phyloP scores from a whole-genome alignment of 2,329 filamentous ascomycete genomes.

The Pyrenophora graminea region DNA sequence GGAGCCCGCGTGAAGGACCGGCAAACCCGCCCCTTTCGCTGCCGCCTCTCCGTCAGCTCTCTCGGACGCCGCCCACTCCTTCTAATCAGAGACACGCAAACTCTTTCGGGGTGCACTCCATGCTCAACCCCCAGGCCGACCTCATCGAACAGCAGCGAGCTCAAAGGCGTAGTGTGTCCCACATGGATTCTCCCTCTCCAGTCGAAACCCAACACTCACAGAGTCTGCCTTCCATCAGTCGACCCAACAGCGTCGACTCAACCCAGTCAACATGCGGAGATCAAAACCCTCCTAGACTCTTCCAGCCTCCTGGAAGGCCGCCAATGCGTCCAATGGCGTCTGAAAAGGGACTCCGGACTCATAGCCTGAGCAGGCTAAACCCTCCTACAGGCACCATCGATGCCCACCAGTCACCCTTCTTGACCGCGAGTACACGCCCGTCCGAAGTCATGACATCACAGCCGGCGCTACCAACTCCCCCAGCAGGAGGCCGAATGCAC shows the following conservation, averaged over 20 bases:
- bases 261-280: slow-evolving; percentile 36
- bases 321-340: slow-evolving; percentile 58
- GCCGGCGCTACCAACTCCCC: slow-evolving; percentile 54
- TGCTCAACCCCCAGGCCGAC: slow-evolving; percentile 52
- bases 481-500: slow-evolving; percentile 42
- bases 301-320: slow-evolving; percentile 32
- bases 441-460: slow-evolving; percentile 52
- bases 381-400: slow-evolving; percentile 53
- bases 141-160: slow-evolving; percentile 35
- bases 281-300: slow-evolving; percentile 26
- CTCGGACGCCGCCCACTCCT: slow-evolving; percentile 42
- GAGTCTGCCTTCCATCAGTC: slow-evolving; percentile 42
- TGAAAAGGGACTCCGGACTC: slow-evolving; percentile 59
- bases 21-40: slow-evolving; percentile 32
- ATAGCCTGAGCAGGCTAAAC: slow-evolving; percentile 54
- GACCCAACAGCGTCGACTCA: slow-evolving; percentile 42
- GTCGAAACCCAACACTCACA: slow-evolving; percentile 43
- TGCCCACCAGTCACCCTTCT: slow-evolving; percentile 55
- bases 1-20: slow-evolving; percentile 26
- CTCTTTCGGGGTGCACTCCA: slow-evolving; percentile 51
- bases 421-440: slow-evolving; percentile 48
- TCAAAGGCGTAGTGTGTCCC: slow-evolving; percentile 49
- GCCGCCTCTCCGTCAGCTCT: slow-evolving; percentile 42
- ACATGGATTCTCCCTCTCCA: slow-evolving; percentile 50
- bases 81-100: slow-evolving; percentile 38